Base-by-base conservation (phyloP, 257 asterid genomes). In the Ophiorrhiza pumila region DNA sequence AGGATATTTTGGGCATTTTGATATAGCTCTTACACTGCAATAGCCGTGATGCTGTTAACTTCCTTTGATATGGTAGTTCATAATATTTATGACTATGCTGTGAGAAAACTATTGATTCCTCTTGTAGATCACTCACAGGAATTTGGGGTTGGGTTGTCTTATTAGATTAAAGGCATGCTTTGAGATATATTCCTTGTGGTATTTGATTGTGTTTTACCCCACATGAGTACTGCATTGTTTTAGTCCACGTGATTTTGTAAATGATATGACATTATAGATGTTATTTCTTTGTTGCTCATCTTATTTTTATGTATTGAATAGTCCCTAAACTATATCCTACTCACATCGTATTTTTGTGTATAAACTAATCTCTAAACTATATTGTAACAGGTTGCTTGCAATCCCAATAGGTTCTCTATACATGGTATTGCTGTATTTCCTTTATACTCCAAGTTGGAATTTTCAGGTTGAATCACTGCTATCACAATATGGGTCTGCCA, bases 401-500 rank as follows among this genome's bases (percentile, higher is more conserved):
- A 69, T 82, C 70, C 68, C 78, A 65, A 69, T 91, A 17, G 88
- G 91, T 79, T 68, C 85, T 59, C 17, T 78, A 15, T 93, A 89
- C 85, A 75, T 88, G 85, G 80, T 74, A 76, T 71, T 93, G 82
- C 83, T 91, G 69, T 89, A 93, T 82, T 86, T 83, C 73, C 87
- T 93, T 41, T 91, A 87, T 79, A 87, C 89, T 78, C 93, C 97
- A 66, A 82, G 85, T 81, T 93, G 98, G 98, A 73, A 78, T 79
- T 91, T 89, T 79, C 87, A 85, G 83, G 58, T 37, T 52, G 77
- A 73, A 74, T 74, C 80, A 17, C 72, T 78, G 35, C 69, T 68
- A 13, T 79, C 82, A 73, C 81, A 73, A 70, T 72, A 73, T 76
- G 86, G 83, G 77, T 75, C 83, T 77, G 83, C 73, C 74, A 74